Evolutionary conservation across 306 rosid species (phyloP), one percentile per base, ranked within the genome.

Genomic region (Quercus rubra): DNA sequence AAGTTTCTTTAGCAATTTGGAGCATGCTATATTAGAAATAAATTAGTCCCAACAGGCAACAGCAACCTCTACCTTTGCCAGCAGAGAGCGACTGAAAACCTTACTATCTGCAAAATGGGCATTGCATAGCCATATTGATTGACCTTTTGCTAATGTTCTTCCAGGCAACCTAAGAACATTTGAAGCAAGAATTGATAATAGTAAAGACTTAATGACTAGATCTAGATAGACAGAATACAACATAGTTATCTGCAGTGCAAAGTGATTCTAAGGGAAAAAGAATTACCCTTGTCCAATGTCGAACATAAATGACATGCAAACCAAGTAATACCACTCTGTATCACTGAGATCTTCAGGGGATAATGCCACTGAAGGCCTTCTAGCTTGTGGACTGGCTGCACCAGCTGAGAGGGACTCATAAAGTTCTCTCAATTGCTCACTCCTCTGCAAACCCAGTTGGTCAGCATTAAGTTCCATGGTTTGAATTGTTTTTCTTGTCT

Each of bases 291-390:
- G 91, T 83, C 97, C 98, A 79, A 83, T 71, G 79, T 91, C 84
- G 92, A 90, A 93, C 58, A 81, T 79, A 30, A 93, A 93, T 68
- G 98, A 93, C 97, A 93, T 91, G 86, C 98, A 93, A 77, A 93
- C 97, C 82, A 93, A 89, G 91, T 93, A 93, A 69, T 91, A 93
- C 98, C 98, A 93, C 80, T 93, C 98, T 0, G 98, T 82, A 79
- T 91, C 93, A 14, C 95, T 87, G 59, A 93, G 95, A 79, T 93
- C 98, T 76, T 93, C 98, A 0, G 98, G 98, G 49, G 97, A 87
- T 27, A 93, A 87, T 52, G 97, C 78, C 10, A 87, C 94, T 3
- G 95, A 90, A 75, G 95, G 97, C 92, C 89, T 85, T 86, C 86
- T 90, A 4, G 87, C 72, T 74, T 83, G 94, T 9, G 91, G 90